These are phyloP conservation scores for Calocera viscosa DNA, from an alignment of 768 basidiomycete species.

Conservation along the genomic window DNA sequence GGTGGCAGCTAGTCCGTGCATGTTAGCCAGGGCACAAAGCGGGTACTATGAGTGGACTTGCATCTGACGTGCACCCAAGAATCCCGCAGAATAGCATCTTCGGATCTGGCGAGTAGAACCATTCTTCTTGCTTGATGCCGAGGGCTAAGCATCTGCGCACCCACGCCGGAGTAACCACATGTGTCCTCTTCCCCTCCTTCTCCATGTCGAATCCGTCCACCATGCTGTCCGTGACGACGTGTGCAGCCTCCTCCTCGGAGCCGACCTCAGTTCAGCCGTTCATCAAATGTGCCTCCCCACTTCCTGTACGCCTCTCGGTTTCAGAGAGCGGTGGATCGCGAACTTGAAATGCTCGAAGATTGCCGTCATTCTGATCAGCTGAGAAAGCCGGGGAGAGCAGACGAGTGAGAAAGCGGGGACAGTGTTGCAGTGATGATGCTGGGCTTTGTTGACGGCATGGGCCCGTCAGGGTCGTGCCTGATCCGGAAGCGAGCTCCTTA, in stretches of 20 bases:
- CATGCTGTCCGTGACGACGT: slow-evolving; percentile 49
- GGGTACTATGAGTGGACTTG: slow-evolving; percentile 26
- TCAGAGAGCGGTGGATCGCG: slow-evolving; percentile 12
- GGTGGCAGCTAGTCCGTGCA: slow-evolving; percentile 37
- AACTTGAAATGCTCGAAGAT: slow-evolving; percentile 17
- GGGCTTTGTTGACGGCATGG: not conserved
- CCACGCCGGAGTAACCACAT: slow-evolving; percentile 43
- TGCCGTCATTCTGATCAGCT: not conserved
- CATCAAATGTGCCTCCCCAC: slow-evolving; percentile 37
- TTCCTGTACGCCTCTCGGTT: slow-evolving; percentile 23
- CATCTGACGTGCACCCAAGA: slow-evolving; percentile 57
- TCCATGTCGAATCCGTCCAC: slow-evolving; percentile 42
- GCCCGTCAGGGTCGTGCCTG: not conserved
- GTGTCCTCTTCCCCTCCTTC: slow-evolving; percentile 19
- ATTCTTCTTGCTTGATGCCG: slow-evolving; percentile 44
- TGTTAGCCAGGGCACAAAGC: slow-evolving; percentile 8
- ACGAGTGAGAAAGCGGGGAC: no score
- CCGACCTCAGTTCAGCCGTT: slow-evolving; percentile 38
- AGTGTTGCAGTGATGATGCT: not conserved
- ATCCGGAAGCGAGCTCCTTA: not conserved
- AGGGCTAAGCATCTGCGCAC: slow-evolving; percentile 52
- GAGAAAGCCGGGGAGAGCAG: not conserved
- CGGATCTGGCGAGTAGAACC: slow-evolving; percentile 66
- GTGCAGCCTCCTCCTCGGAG: slow-evolving; percentile 34
- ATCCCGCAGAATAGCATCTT: slow-evolving; percentile 72